phyloP scores from a whole-genome alignment of 495 filamentous ascomycete genomes.

The Amorphotheca resinae region DNA sequence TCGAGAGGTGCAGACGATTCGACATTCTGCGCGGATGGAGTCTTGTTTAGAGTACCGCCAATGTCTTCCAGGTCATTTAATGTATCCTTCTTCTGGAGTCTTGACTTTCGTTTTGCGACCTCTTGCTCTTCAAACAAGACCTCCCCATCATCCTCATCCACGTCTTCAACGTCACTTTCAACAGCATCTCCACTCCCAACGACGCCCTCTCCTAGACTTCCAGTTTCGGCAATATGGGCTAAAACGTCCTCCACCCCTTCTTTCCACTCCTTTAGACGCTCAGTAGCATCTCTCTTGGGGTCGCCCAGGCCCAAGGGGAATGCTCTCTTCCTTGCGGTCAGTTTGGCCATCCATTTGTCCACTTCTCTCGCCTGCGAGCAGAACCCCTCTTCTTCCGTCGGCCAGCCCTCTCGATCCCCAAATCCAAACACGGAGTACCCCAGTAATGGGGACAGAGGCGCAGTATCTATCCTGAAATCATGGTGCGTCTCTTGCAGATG shows the following conservation, averaged over 20 bases:
- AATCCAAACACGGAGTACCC: constrained; percentile 93
- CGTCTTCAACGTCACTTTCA: constrained; percentile 69
- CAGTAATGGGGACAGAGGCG: constrained; percentile 58
- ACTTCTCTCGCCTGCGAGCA: constrained; percentile 81
- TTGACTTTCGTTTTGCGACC: constrained; percentile 19
- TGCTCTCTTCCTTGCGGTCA: constrained; percentile 65
- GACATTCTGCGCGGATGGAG: constrained; percentile 14
- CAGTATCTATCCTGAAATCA: constrained; percentile 90
- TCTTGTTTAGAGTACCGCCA: constrained; percentile 44
- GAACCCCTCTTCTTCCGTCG: constrained; percentile 77
- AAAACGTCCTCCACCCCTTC: constrained; percentile 61
- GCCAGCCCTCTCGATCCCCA: constrained; percentile 84
- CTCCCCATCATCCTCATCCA: constrained; percentile 39
- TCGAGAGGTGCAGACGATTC: constrained; percentile 42
- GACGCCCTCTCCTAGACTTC: constrained; percentile 66
- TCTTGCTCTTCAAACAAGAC: constrained; percentile 23
- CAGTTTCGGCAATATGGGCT: constrained; percentile 43
- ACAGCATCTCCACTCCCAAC: constrained; percentile 67
- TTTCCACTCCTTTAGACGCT: constrained; percentile 63
- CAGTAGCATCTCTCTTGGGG: constrained; percentile 55
- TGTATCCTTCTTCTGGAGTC: constrained; percentile 31
- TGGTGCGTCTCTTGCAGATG: constrained; percentile 85
- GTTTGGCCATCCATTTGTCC: constrained; percentile 90
- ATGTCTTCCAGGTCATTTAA: constrained; percentile 80
- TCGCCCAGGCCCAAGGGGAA: constrained; percentile 84